Percentiles rank a stretch among this genome's conserved stretches.
Conservation (phyloP, 371 early-diverging fungal genomes). For the Mucor piriformis region DNA sequence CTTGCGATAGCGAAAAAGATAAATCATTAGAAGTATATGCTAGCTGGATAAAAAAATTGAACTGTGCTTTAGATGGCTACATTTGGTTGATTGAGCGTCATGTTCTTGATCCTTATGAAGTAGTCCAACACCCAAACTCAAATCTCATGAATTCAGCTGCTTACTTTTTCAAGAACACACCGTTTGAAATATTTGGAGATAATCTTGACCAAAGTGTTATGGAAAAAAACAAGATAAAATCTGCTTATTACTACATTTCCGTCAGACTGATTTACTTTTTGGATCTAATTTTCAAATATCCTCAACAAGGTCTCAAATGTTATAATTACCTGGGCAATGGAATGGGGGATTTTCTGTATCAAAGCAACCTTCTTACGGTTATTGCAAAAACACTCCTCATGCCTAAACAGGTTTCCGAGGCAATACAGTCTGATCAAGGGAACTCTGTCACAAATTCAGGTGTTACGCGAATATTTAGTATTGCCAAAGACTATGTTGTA, state of each 20-base stretch:
- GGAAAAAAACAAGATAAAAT: conserved; percentile 16
- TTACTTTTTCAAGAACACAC: conserved; percentile 19
- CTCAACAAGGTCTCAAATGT: background rate
- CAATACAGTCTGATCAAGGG: conserved; percentile 28
- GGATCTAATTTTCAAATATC: conserved; percentile 8
- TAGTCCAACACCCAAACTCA: conserved; percentile 13
- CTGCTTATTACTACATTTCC: conserved; percentile 25
- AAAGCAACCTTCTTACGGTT: conserved; percentile 8
- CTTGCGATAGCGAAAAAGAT: conserved; percentile 2
- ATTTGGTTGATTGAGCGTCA: conserved; percentile 44
- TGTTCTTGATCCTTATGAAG: conserved; percentile 8
- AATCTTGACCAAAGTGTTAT: conserved; percentile 5
- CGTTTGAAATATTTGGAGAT: conserved; percentile 6
- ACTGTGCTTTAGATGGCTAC: conserved; percentile 38
- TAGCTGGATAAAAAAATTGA: conserved; percentile 35
- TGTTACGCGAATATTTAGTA: conserved; percentile 11
- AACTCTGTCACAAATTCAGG: conserved; percentile 22
- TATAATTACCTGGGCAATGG: conserved; percentile 3
- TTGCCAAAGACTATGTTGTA: conserved; percentile 15
- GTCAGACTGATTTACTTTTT: conserved; percentile 29
- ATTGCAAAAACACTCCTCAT: conserved; percentile 28
- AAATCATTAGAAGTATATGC: background rate
- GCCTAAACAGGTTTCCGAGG: conserved; percentile 33
- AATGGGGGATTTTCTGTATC: conserved; percentile 1
- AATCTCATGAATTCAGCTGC: conserved; percentile 12